These are phyloP conservation scores for Ceratocystiopsis minuta DNA, from an alignment of 2,329 filamentous ascomycete genomes.

Conservation along the genomic window DNA sequence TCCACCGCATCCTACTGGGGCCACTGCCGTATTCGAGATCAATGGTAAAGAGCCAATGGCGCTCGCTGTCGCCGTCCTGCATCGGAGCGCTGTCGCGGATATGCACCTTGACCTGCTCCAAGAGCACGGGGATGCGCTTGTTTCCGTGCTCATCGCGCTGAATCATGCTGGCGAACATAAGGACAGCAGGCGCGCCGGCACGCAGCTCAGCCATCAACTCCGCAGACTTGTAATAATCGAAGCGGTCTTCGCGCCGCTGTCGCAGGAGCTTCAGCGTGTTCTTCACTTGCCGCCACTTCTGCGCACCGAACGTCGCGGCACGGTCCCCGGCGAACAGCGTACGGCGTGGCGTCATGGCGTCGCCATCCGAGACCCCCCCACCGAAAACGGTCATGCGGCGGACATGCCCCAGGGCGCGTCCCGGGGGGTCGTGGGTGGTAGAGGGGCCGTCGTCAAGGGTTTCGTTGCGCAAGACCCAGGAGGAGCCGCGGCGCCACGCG, in stretches of 20 bases:
- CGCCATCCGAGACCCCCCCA: conserved; percentile 43
- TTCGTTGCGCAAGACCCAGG: conserved; percentile 35
- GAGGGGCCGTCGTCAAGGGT: conserved; percentile 26
- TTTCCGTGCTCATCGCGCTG: conserved; percentile 93
- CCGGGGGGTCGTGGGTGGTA: conserved; percentile 26
- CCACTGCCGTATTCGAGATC: conserved; percentile 94
- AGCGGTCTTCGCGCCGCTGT: conserved; percentile 67
- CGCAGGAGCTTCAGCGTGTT: conserved; percentile 66
- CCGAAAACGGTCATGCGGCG: conserved; percentile 48
- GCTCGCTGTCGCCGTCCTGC: conserved; percentile 41
- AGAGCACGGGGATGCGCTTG: conserved; percentile 79
- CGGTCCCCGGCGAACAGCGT: conserved; percentile 46
- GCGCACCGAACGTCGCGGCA: conserved; percentile 54
- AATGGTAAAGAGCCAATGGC: conserved; percentile 78
- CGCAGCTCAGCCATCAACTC: conserved; percentile 91
- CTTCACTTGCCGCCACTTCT: conserved; percentile 88
- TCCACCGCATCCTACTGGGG: conserved; percentile 91
- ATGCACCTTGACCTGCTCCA: conserved; percentile 83
- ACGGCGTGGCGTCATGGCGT: conserved; percentile 36
- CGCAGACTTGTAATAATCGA: conserved; percentile 88
- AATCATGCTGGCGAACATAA: conserved; percentile 95
- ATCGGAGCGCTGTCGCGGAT: conserved; percentile 63
- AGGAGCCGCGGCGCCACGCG: conserved; percentile 40
- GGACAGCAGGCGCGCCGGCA: conserved; percentile 77
- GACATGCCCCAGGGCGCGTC: conserved; percentile 42